phyloP scores from a whole-genome alignment of 345 rosid genomes.

The Eutrema japonicum region DNA sequence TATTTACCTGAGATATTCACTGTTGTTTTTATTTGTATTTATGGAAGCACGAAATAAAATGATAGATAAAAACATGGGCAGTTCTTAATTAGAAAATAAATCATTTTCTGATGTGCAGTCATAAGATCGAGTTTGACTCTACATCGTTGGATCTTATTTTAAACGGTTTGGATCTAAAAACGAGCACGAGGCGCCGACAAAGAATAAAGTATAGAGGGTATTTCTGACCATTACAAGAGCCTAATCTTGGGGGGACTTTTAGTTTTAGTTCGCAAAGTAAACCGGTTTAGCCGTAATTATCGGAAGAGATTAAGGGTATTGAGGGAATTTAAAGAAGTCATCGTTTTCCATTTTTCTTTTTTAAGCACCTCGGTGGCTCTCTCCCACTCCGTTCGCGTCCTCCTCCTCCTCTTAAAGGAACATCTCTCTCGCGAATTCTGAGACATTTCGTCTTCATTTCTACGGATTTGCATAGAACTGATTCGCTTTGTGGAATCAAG shows the following conservation, averaged over 20 bases:
- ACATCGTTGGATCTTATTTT: not conserved
- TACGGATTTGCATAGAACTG: constrained; percentile 24
- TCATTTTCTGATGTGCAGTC: not conserved
- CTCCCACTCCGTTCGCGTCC: constrained; percentile 42
- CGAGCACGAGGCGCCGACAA: constrained; percentile 14
- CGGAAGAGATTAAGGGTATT: not conserved
- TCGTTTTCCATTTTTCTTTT: constrained; percentile 34
- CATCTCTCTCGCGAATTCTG: constrained; percentile 12
- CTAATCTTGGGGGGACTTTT: not conserved
- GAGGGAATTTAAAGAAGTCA: not conserved
- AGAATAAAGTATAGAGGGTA: not conserved
- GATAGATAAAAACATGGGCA: not conserved
- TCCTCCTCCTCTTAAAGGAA: constrained; percentile 20
- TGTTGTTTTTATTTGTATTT: not conserved
- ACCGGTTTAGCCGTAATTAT: constrained; percentile 24
- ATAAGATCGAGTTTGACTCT: not conserved
- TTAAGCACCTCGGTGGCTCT: constrained; percentile 42
- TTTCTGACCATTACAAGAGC: not conserved
- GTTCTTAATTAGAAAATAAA: not conserved
- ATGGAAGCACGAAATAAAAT: not conserved
- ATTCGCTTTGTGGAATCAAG: constrained; percentile 22
- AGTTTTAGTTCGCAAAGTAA: constrained; percentile 23
- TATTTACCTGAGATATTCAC: no score
- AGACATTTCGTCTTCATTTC: constrained; percentile 24
- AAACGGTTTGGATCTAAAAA: not conserved